Base-by-base conservation (phyloP, 2,329 filamentous ascomycete genomes). In the Curvularia hawaiiensis region DNA sequence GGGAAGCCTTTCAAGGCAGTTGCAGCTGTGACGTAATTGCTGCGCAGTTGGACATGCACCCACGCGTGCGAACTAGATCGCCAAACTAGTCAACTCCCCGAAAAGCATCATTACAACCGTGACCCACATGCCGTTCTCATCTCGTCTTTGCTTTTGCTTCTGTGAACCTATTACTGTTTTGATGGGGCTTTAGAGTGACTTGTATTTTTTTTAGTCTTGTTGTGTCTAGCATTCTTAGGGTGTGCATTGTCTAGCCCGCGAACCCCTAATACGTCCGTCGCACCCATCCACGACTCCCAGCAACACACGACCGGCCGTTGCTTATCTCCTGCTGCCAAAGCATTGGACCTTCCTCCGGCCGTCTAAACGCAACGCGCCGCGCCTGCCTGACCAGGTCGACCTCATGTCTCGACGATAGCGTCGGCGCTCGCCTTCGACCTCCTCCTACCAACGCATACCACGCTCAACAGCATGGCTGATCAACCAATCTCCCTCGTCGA, bases 401-500 rank as follows among this genome's bases (percentile, higher is more conserved):
- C 58, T 60, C 66, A 75, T 75, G 72, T 50, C 51, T 70, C 51
- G 59, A 63, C 65, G 59, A 63, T 71, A 73, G 65, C 60, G 61
- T 59, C 63, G 62, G 71, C 64, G 59, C 49, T 53, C 52, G 66
- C 68, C 54, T 51, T 41, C 52, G 48, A 46, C 56, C 48, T 54
- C 60, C 47, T 50, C 46, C 35, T 38, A 5, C 39, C 39, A n/a
- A 41, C 20, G 31, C 40, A 12, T 49, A 46, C 24, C 31, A 38
- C 54, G 39, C n/a, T 39, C 30, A 40, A 50, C 48, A 62, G 41
- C 44, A 73, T 74, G 67, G 64, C 70, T 24, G 73, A 88, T 69
- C 89, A 91, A 75, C 87, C 88, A 73, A 92, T 93, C 70, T 78
- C 73, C 64, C 84, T 93, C 38, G 80, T 90, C 64, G 88, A 91